Evolutionary conservation across 208 protist species (phyloP).

Genomic region (Acanthamoeba divionensis): DNA sequence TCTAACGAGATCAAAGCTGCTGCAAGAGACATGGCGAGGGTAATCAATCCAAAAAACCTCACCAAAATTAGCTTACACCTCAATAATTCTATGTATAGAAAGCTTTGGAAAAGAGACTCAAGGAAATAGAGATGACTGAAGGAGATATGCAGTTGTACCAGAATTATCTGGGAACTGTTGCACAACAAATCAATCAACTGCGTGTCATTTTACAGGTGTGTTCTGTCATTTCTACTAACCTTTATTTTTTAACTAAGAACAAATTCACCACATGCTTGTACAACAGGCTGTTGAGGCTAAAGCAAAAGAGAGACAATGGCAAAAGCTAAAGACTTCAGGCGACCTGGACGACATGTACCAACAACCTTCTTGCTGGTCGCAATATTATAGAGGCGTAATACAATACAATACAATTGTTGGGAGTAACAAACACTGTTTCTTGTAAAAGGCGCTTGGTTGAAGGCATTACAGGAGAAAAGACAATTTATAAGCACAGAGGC

Average conservation of each 20-base stretch:
- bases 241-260: conserved; percentile 63
- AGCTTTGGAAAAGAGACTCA: conserved; percentile 55
- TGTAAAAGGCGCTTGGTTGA: conserved; percentile 67
- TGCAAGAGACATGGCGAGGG: conserved; percentile 47
- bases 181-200: neutral
- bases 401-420: too few species aligned
- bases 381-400: too few species aligned
- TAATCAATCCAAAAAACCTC: neutral
- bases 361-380: too few species aligned
- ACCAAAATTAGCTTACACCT: neutral
- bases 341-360: conserved; percentile 83
- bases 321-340: conserved; percentile 86
- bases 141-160: conserved; percentile 45
- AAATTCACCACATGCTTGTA: conserved; percentile 77
- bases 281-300: conserved; percentile 82
- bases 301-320: conserved; percentile 86
- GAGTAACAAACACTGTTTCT: neutral
- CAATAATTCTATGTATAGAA: neutral
- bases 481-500: conserved; percentile 88
- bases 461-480: conserved; percentile 89
- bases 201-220: conserved; percentile 20
- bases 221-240: neutral
- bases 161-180: conserved; percentile 45
- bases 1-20: too few species aligned
- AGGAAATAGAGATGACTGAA: conserved; percentile 65